phyloP scores from a whole-genome alignment of 2,329 filamentous ascomycete species.

The Penicillium capsulatum region DNA sequence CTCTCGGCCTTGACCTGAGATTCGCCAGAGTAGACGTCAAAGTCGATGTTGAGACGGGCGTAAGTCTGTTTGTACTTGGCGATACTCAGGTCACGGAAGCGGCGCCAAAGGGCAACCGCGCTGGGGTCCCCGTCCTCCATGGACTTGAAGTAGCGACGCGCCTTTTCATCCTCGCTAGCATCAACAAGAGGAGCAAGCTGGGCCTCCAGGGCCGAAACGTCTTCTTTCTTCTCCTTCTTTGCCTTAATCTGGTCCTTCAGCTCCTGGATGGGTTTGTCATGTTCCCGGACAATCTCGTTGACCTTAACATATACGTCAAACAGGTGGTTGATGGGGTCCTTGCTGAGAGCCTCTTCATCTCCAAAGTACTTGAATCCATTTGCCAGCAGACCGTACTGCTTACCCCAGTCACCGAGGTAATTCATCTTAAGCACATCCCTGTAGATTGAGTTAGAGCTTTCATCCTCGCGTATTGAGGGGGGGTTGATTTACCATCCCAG shows the following conservation, averaged over 20 bases:
- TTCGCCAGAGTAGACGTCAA: constrained; percentile 66
- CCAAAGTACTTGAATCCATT: constrained; percentile 61
- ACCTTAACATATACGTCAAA: constrained; percentile 65
- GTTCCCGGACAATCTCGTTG: constrained; percentile 53
- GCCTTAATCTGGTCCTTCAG: constrained; percentile 49
- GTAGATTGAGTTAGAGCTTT: no score
- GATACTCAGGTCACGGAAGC: constrained; percentile 62
- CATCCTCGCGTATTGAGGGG: no score
- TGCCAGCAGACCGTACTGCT: constrained; percentile 62
- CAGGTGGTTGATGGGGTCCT: constrained; percentile 61
- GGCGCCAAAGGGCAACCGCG: constrained; percentile 58
- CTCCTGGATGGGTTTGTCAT: constrained; percentile 55
- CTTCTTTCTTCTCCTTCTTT: constrained; percentile 48
- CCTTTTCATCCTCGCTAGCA: constrained; percentile 57
- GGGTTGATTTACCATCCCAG: constrained; percentile 49
- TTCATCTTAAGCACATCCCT: constrained; percentile 60
- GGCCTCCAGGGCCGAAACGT: constrained; percentile 47
- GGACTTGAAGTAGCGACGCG: constrained; percentile 62
- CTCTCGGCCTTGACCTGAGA: constrained; percentile 62
- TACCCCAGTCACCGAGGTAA: constrained; percentile 66
- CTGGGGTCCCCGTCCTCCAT: constrained; percentile 61
- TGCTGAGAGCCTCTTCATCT: constrained; percentile 55
- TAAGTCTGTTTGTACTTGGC: constrained; percentile 62
- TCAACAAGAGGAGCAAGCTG: constrained; percentile 48
- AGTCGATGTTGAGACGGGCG: constrained; percentile 60